phyloP scores from a whole-genome alignment of 371 early-diverging fungal genomes.

The Mucor velutinosus region DNA sequence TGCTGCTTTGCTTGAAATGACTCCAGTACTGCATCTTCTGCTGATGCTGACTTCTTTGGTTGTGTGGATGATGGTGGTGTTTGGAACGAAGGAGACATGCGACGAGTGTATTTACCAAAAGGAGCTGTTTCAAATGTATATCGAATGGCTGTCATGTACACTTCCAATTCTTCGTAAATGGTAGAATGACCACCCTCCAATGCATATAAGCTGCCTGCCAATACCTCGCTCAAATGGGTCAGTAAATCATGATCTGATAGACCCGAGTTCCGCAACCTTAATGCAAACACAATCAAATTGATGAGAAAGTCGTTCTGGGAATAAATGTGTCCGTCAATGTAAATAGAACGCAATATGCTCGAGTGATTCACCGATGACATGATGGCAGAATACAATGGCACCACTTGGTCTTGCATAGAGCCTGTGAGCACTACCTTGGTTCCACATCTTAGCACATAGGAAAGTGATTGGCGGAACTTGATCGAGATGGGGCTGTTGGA shows the following conservation, averaged over 20 bases:
- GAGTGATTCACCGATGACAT: constrained; percentile 88
- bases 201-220: constrained; percentile 90
- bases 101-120: constrained; percentile 26
- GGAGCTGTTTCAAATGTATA: constrained; percentile 47
- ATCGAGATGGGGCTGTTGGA: constrained; percentile 67
- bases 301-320: constrained; percentile 84
- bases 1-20: constrained; percentile 57
- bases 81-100: neutral
- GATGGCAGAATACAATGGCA: constrained; percentile 94
- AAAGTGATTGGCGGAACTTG: constrained; percentile 73
- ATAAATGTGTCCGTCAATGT: constrained; percentile 81
- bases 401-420: constrained; percentile 93
- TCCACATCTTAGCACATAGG: constrained; percentile 66
- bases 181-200: constrained; percentile 92
- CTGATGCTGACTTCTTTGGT: neutral
- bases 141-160: constrained; percentile 68
- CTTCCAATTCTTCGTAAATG: constrained; percentile 89
- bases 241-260: constrained; percentile 84
- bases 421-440: constrained; percentile 74
- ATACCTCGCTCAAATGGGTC: constrained; percentile 80
- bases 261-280: constrained; percentile 84
- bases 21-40: constrained; percentile 29
- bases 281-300: constrained; percentile 81
- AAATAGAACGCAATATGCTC: constrained; percentile 87
- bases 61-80: neutral